Evolutionary conservation across 2,329 filamentous ascomycete genomes (phyloP).

Genomic region (Chaetomiaceae sp.): DNA sequence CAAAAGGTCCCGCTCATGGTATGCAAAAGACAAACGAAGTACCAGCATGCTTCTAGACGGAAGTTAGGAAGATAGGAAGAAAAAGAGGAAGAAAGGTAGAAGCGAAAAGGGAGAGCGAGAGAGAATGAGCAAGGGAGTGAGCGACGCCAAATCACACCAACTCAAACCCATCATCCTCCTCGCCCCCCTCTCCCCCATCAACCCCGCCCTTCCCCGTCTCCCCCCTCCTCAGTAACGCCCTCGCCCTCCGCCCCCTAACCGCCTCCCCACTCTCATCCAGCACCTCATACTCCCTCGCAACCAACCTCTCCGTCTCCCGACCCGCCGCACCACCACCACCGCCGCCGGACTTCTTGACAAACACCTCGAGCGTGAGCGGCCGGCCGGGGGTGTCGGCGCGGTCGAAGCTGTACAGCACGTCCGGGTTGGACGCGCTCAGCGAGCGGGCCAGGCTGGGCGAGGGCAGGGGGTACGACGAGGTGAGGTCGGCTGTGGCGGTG

Average conservation of each 20-base stretch:
- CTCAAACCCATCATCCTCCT: constrained; percentile 40
- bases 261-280: constrained; percentile 40
- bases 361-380: constrained; percentile 34
- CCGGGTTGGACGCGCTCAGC: constrained; percentile 27
- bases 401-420: constrained; percentile 40
- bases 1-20: not conserved
- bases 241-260: constrained; percentile 39
- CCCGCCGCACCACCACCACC: too few species aligned
- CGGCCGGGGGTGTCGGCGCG: constrained; percentile 33
- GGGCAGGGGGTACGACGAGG: not conserved
- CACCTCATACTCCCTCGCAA: constrained; percentile 44
- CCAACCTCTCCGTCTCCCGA: constrained; percentile 38
- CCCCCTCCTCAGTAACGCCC: constrained; percentile 33
- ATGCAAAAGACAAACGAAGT: not conserved
- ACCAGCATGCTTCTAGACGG: not conserved
- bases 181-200: constrained; percentile 29
- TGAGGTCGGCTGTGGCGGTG: constrained; percentile 27
- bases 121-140: not conserved
- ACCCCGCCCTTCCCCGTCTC: constrained; percentile 13
- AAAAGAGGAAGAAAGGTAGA: not conserved
- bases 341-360: constrained; percentile 34
- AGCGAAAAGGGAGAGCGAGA: not conserved
- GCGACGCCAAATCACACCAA: constrained; percentile 26
- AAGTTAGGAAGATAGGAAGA: not conserved
- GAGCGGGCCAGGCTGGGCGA: constrained; percentile 12